A percentile compares a stretch with the other conserved stretches of the same genome.
Evolutionary conservation across 768 basidiomycete genomes (phyloP).

Genomic region (Tricholomella constricta): DNA sequence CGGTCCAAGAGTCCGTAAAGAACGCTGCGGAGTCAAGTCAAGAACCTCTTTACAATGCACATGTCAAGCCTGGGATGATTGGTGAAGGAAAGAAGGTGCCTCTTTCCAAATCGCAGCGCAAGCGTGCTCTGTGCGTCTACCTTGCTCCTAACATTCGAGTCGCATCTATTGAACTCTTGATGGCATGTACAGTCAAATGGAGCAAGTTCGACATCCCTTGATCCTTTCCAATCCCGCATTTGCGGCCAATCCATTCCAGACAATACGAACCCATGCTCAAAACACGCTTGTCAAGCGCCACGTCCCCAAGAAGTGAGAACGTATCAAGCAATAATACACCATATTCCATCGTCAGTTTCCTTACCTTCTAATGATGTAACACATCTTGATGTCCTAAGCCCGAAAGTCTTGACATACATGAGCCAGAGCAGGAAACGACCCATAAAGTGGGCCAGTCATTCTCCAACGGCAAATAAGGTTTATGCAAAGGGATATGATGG

Average conservation of each 20-base stretch:
- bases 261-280: slow-evolving; percentile 77
- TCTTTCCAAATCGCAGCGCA: slow-evolving; percentile 65
- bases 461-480: too few relatives aligned
- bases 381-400: neutral
- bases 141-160: slow-evolving; percentile 3
- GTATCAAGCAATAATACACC: neutral
- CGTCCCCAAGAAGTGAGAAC: neutral
- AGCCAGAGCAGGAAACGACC: neutral
- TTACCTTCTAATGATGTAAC: neutral
- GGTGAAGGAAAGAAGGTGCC: slow-evolving; percentile 64
- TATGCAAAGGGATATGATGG: neutral
- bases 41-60: slow-evolving; percentile 22
- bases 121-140: slow-evolving; percentile 61
- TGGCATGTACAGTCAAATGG: slow-evolving; percentile 49
- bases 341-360: neutral
- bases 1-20: slow-evolving; percentile 15
- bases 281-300: slow-evolving; percentile 70
- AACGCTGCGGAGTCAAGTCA: slow-evolving; percentile 18
- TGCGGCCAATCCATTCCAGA: slow-evolving; percentile 69
- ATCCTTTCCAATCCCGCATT: slow-evolving; percentile 69
- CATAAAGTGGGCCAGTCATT: neutral
- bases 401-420: neutral
- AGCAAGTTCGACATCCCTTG: slow-evolving; percentile 69
- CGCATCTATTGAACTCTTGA: neutral
- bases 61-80: slow-evolving; percentile 52